Conservation (phyloP, 805 yeast genomes). For the Candida orba region DNA sequence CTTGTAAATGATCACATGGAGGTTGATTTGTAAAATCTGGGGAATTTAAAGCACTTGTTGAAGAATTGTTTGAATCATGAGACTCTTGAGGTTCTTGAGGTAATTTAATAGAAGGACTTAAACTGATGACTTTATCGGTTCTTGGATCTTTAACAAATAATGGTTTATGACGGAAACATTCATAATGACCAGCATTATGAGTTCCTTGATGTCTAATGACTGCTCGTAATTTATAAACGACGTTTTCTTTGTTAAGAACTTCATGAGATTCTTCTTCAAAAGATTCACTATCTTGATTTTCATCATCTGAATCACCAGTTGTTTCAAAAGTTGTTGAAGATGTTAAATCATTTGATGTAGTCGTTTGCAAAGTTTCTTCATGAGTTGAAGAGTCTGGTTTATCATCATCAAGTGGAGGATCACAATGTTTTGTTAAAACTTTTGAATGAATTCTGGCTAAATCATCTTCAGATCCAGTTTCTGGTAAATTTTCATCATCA, state of each 20-base stretch:
- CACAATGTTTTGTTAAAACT: constrained; percentile 19
- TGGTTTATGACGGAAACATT: constrained; percentile 78
- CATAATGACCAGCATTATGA: constrained; percentile 86
- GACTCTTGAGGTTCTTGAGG: constrained; percentile 5
- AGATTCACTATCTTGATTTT: constrained; percentile 20
- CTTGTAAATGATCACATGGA: not conserved
- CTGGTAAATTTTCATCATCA: constrained; percentile 49
- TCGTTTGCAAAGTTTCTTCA: not conserved
- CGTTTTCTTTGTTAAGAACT: constrained; percentile 24
- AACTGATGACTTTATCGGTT: constrained; percentile 23
- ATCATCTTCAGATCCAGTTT: constrained; percentile 16
- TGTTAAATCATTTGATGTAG: not conserved
- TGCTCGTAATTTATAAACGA: constrained; percentile 57
- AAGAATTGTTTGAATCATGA: not conserved
- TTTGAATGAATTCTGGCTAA: constrained; percentile 20
- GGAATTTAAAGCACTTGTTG: not conserved
- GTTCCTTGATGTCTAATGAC: constrained; percentile 83
- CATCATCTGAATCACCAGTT: constrained; percentile 14
- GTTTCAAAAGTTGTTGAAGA: constrained; percentile 9
- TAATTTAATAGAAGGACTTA: constrained; percentile 24
- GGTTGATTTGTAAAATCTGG: not conserved
- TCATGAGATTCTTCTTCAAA: constrained; percentile 20
- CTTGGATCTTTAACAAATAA: constrained; percentile 29
- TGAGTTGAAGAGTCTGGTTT: not conserved
- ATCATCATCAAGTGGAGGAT: constrained; percentile 16